Conservation (phyloP, 139 green algal genomes). For the Micractinium sp. region DNA sequence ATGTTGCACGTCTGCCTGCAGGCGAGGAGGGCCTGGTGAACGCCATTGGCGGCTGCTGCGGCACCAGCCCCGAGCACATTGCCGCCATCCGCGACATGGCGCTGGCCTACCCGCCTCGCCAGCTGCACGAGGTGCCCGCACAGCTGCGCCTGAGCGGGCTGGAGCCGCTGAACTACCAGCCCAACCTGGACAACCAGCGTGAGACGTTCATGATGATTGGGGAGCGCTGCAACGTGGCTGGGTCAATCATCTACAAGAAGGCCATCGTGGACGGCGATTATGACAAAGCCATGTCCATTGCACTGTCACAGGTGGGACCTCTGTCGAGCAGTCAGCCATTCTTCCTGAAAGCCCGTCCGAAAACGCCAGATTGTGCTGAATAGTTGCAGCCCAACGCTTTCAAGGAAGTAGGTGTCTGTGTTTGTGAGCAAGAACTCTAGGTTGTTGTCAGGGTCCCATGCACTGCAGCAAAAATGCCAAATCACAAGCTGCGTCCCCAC, state of each 20-base stretch:
- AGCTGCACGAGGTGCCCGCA: constrained; percentile 63
- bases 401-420: no score
- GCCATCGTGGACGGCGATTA: constrained; percentile 94
- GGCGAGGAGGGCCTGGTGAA: constrained; percentile 90
- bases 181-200: constrained; percentile 78
- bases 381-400: no score
- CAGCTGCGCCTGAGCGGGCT: constrained; percentile 93
- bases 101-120: constrained; percentile 70
- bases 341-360: no score
- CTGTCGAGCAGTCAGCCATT: not conserved
- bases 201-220: constrained; percentile 95
- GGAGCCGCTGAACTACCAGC: constrained; percentile 94
- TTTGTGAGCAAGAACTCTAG: no score
- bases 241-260: constrained; percentile 97
- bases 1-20: not conserved
- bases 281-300: constrained; percentile 94
- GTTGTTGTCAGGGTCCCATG: no score
- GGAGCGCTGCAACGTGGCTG: constrained; percentile 98
- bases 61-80: constrained; percentile 93
- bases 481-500: no score
- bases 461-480: no score
- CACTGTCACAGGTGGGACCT: constrained; percentile 81
- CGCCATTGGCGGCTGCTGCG: constrained; percentile 96
- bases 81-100: constrained; percentile 74
- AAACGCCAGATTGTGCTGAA: no score